Conservation (phyloP, 2,329 filamentous ascomycete species). For the Blumeriella jaapii region DNA sequence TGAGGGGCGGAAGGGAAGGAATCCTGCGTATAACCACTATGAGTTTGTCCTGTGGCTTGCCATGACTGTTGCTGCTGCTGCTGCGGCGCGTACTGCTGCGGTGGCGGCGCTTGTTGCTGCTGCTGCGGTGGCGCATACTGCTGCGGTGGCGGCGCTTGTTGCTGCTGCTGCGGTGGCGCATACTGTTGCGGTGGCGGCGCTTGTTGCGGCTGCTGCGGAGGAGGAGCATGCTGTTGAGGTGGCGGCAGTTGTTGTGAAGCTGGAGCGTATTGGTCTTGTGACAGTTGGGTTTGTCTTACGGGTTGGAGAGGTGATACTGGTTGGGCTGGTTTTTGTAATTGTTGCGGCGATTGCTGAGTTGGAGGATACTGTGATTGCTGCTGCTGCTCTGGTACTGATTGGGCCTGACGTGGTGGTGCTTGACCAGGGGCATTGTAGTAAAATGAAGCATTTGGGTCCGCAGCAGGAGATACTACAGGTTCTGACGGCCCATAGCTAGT, state of each 20-base stretch:
- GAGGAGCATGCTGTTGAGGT: conserved; percentile 13
- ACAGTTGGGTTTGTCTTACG: conserved; percentile 18
- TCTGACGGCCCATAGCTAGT: conserved; percentile 27
- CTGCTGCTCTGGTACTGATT: conserved; percentile 23
- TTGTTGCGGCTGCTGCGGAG: conserved; percentile 19
- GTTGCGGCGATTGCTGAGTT: conserved; percentile 28
- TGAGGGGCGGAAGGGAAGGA: conserved; percentile 56
- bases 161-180: conserved; percentile 36
- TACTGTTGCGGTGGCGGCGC: no score
- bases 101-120: conserved; percentile 31
- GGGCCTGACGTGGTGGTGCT: conserved; percentile 31
- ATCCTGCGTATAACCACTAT: conserved; percentile 43
- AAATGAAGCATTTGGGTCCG: conserved; percentile 45
- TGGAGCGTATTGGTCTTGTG: conserved; percentile 10
- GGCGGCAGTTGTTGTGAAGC: conserved; percentile 21
- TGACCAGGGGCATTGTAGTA: conserved; percentile 41
- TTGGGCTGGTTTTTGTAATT: conserved; percentile 19
- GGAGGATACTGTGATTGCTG: conserved; percentile 29
- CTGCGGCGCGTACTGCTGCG: no score
- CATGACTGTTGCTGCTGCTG: conserved; percentile 34
- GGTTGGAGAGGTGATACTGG: conserved; percentile 20
- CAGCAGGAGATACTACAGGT: conserved; percentile 27
- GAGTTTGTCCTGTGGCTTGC: conserved; percentile 28
- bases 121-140: no score
- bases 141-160: conserved; percentile 29